These are phyloP conservation scores for Talaromyces nanjingensis DNA, from an alignment of 495 filamentous ascomycete species.

Conservation along the genomic window DNA sequence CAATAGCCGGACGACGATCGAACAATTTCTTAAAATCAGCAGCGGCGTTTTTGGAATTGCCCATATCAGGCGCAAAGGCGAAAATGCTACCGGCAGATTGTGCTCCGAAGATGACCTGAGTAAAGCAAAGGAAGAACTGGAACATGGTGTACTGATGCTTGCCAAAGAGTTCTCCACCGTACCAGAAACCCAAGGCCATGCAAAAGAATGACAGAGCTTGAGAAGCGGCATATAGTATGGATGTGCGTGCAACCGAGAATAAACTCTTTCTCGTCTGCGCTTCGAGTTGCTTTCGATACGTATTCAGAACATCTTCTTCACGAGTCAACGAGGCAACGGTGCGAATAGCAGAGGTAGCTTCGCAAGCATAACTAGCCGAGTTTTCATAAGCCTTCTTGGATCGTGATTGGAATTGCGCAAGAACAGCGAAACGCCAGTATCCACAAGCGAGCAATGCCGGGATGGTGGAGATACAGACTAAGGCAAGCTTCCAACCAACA, in stretches of 20 bases:
- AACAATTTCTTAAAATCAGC: conserved; percentile 69
- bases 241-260: conserved; percentile 58
- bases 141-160: conserved; percentile 62
- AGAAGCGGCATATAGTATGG: conserved; percentile 67
- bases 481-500: conserved; percentile 85
- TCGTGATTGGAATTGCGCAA: conserved; percentile 64
- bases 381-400: conserved; percentile 65
- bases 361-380: conserved; percentile 79
- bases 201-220: conserved; percentile 76
- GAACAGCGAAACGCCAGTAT: conserved; percentile 80
- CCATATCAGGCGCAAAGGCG: conserved; percentile 80
- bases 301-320: conserved; percentile 67
- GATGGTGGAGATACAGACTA: conserved; percentile 73
- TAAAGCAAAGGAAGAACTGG: conserved; percentile 82
- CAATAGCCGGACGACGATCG: conserved; percentile 69
- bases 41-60: conserved; percentile 78
- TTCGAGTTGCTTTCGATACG: conserved; percentile 64
- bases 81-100: conserved; percentile 85
- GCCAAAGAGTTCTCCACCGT: conserved; percentile 75
- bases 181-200: conserved; percentile 90
- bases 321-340: conserved; percentile 88
- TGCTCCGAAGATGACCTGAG: conserved; percentile 71
- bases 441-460: conserved; percentile 74
- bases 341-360: conserved; percentile 83
- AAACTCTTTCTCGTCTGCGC: conserved; percentile 55